Conservation (phyloP, 2,329 filamentous ascomycete species). For the Lachnellula arida region DNA sequence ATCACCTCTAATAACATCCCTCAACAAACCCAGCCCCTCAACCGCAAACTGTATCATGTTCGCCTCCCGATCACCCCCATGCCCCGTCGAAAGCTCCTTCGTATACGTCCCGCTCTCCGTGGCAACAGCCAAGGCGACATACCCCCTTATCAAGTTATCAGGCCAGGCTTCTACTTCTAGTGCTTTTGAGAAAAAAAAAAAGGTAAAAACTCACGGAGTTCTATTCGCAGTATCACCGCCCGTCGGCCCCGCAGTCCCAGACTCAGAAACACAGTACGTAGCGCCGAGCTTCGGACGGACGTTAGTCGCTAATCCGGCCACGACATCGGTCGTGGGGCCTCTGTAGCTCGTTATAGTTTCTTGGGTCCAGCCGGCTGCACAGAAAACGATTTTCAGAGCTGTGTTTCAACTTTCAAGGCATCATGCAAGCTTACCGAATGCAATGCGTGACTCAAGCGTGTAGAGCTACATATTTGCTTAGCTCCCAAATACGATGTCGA, state of each 20-base stretch:
- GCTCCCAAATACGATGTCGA: neutral
- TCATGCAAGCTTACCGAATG: slow-evolving; percentile 25
- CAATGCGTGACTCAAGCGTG: slow-evolving; percentile 29
- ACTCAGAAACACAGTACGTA: slow-evolving; percentile 55
- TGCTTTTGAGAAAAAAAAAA: neutral
- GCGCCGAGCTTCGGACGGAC: slow-evolving; percentile 49
- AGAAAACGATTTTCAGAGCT: too few relatives aligned
- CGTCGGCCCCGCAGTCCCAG: slow-evolving; percentile 60
- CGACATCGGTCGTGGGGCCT: slow-evolving; percentile 56
- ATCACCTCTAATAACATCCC: slow-evolving; percentile 46
- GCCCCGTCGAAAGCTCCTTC: slow-evolving; percentile 52
- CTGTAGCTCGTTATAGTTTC: slow-evolving; percentile 46
- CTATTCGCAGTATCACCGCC: slow-evolving; percentile 52
- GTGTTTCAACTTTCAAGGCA: too few relatives aligned
- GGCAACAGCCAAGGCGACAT: slow-evolving; percentile 59
- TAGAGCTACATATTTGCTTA: slow-evolving; percentile 23
- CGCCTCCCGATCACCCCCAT: slow-evolving; percentile 47
- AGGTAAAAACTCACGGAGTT: slow-evolving; percentile 40
- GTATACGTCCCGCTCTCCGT: slow-evolving; percentile 46
- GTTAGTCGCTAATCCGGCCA: slow-evolving; percentile 50
- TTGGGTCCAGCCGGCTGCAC: slow-evolving; percentile 58
- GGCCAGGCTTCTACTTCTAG: neutral
- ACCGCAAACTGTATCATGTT: slow-evolving; percentile 62
- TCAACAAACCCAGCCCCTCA: slow-evolving; percentile 51
- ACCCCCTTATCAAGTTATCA: slow-evolving; percentile 42